Conservation (phyloP, 2,329 filamentous ascomycete species). For the Lanzia echinophila region DNA sequence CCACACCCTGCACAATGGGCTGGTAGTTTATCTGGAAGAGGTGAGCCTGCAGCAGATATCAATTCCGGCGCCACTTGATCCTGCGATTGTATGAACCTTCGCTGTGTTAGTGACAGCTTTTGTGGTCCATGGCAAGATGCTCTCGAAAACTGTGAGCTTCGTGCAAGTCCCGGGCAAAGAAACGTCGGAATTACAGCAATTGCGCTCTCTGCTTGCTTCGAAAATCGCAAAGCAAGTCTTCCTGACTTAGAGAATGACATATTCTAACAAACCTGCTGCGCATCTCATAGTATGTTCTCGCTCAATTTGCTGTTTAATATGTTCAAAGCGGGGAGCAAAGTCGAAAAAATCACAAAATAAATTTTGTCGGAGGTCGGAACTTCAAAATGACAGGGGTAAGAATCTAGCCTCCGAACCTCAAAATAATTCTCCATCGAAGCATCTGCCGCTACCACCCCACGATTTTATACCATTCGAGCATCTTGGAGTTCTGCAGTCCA, state of each 20-base stretch:
- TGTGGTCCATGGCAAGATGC: not conserved
- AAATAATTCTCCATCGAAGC: slow-evolving; percentile 10
- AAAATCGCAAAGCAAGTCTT: slow-evolving; percentile 9
- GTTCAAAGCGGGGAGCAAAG: not conserved
- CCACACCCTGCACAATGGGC: slow-evolving; percentile 58
- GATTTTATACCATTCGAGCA: not conserved
- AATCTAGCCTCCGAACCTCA: slow-evolving; percentile 9
- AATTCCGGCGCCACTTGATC: not conserved
- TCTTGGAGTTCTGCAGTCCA: not conserved
- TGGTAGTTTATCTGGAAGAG: slow-evolving; percentile 37
- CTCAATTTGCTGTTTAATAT: not conserved
- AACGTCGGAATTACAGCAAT: slow-evolving; percentile 40
- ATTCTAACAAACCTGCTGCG: not conserved
- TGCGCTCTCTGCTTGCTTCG: slow-evolving; percentile 14
- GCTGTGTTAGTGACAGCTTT: not conserved
- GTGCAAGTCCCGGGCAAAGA: slow-evolving; percentile 38
- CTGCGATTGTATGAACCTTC: slow-evolving; percentile 8
- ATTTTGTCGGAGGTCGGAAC: slow-evolving; percentile 9
- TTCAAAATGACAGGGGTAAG: slow-evolving; percentile 1
- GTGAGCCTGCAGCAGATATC: not conserved
- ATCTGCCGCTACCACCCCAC: slow-evolving; percentile 4
- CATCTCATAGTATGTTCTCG: not conserved
- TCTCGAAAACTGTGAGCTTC: not conserved
- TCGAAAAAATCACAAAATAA: not conserved
- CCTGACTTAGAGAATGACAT: slow-evolving; percentile 8